These are phyloP conservation scores for Paradendryphiella salina DNA, from an alignment of 2,329 filamentous ascomycete genomes.

Conservation along the genomic window DNA sequence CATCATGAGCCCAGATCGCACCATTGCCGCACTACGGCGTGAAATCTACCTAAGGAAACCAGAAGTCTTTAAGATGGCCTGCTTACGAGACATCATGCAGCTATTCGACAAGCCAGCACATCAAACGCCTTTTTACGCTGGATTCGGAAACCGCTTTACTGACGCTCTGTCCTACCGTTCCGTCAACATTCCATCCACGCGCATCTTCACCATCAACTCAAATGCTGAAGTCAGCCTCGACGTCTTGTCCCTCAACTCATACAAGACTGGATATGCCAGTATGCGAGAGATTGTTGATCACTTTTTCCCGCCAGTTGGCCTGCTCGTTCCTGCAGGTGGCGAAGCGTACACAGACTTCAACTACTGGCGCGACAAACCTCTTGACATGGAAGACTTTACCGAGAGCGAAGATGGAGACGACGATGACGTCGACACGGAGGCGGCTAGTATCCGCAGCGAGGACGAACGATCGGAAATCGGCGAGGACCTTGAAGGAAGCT, in stretches of 20 bases:
- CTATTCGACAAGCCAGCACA: slow-evolving; percentile 69
- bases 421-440: slow-evolving; percentile 49
- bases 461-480: slow-evolving; percentile 54
- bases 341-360: slow-evolving; percentile 97
- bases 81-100: slow-evolving; percentile 87
- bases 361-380: slow-evolving; percentile 86
- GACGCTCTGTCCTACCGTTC: slow-evolving; percentile 95
- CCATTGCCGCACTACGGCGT: slow-evolving; percentile 86
- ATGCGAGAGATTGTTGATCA: slow-evolving; percentile 98
- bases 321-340: slow-evolving; percentile 83
- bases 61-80: slow-evolving; percentile 99
- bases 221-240: slow-evolving; percentile 95
- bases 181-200: slow-evolving; percentile 89
- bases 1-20: slow-evolving; percentile 92
- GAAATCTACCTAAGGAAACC: slow-evolving; percentile 96
- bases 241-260: slow-evolving; percentile 84
- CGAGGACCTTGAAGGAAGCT: slow-evolving; percentile 59
- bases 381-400: slow-evolving; percentile 86
- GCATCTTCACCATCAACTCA: slow-evolving; percentile 98
- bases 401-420: slow-evolving; percentile 65
- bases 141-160: slow-evolving; percentile 94
- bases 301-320: slow-evolving; percentile 90
- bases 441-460: slow-evolving; percentile 52
- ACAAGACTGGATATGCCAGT: slow-evolving; percentile 94
- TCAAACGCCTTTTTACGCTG: slow-evolving; percentile 88